Base-by-base conservation (phyloP, 2,329 filamentous ascomycete genomes). In the Talaromyces sp. region DNA sequence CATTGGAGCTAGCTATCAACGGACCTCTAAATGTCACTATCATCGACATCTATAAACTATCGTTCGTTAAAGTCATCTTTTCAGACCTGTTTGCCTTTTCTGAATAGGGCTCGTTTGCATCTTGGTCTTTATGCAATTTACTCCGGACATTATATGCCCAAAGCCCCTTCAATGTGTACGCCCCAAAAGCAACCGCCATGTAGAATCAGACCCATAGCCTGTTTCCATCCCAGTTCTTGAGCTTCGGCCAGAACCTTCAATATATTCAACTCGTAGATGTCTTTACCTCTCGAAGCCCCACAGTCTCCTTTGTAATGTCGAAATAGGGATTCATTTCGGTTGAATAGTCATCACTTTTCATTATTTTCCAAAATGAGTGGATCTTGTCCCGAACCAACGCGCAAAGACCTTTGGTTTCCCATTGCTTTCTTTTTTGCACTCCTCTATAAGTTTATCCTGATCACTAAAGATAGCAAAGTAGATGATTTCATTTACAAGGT, bases 241-340 rank as follows among this genome's bases (percentile, higher is more conserved):
- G 55, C 56, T 35, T 63, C 55, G 21, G 64, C 56, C 19, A 67
- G 43, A 10, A 31, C 55, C 29, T 64, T 67, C 19, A 68, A 58
- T 26, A 69, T 68, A 35, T 63, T 64, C 9, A 68, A 63, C 54
- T 69, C 66, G 55, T 60, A 49, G 13, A 68, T 69, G 55, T 67
- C 66, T 32, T 69, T 69, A 68, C 63, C 38, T 66, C 62, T 3
- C 59, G n/a, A 0, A 69, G 41, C 27, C 66, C 64, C n/a, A 17
- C 13, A 8, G 35, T 65, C 57, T 61, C 64, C 26, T 38, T 60
- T 9, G 14, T 53, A 9, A 64, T 64, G 21, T 64, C 50, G n/a
- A 51, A 52, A 27, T 63, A 64, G 2, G 58, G 60, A 19, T 64
- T 63, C 1, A 29, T 43, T 13, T 35, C 32, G 11, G 19, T 35